Conservation (phyloP, 2,329 filamentous ascomycete genomes). For the Phialophora verrucosa region DNA sequence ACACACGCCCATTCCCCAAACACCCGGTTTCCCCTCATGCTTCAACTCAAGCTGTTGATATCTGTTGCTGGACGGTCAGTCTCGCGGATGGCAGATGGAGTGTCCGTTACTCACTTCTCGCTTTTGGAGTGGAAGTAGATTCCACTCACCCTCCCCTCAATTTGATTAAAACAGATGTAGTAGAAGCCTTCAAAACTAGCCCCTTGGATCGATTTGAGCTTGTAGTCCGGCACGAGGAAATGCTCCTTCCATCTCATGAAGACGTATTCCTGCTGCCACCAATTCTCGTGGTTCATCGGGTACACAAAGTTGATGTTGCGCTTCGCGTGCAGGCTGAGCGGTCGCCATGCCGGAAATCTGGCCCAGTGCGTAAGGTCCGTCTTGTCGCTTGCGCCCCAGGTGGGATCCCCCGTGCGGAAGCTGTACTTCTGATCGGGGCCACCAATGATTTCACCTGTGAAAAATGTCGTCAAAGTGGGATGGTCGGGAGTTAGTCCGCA, state of each 20-base stretch:
- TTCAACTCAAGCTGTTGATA: constrained; percentile 92
- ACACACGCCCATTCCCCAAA: constrained; percentile 78
- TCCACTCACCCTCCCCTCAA: constrained; percentile 81
- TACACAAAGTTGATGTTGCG: constrained; percentile 40
- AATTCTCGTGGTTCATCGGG: constrained; percentile 55
- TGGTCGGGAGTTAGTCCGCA: constrained; percentile 98
- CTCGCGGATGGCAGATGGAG: neutral
- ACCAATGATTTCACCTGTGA: constrained; percentile 97
- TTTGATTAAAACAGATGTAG: constrained; percentile 98
- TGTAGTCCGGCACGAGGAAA: constrained; percentile 93
- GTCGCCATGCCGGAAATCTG: constrained; percentile 85
- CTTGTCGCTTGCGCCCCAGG: constrained; percentile 91
- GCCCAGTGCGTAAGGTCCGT: constrained; percentile 93
- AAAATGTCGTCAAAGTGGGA: constrained; percentile 96
- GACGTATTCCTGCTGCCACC: constrained; percentile 76
- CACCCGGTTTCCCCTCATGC: constrained; percentile 83
- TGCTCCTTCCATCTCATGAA: constrained; percentile 99
- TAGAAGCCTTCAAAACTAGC: constrained; percentile 99
- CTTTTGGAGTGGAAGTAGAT: constrained; percentile 99
- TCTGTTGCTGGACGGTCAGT: constrained; percentile 54
- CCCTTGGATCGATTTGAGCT: constrained; percentile 85
- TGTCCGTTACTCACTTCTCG: constrained; percentile 74
- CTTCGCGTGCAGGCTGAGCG: constrained; percentile 69
- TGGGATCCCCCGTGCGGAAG: constrained; percentile 87
- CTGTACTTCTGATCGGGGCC: constrained; percentile 71